Base-by-base conservation (phyloP, 2,329 filamentous ascomycete species). In the Aspergillus thermomutatus region DNA sequence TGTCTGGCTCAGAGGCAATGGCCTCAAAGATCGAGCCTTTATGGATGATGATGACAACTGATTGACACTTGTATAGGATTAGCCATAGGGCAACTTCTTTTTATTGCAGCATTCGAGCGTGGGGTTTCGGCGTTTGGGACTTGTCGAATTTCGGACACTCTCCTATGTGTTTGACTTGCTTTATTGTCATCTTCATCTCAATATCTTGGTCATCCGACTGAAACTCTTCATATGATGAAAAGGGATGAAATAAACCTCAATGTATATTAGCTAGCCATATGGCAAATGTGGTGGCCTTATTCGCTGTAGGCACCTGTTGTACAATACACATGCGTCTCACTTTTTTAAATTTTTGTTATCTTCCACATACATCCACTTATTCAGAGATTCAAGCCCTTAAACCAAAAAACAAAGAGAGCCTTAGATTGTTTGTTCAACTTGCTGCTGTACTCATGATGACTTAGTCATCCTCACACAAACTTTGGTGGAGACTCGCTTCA, bases 1-100 rank as follows among this genome's bases (percentile, higher is more conserved):
- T 27, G 71, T 72, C 21, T 79, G 74, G 76, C 58, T 72, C 23
- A 67, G 73, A 17, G 72, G 74, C 7, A 69, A 66, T 54, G 63
- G 63, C 25, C 47, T 61, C 34, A 68, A 65, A 50, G 65, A 66
- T 1, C 62, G 64, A 26, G 57, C 61, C 26, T 58, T 63, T 58
- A 49, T 58, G 45, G 66, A 71, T 27, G 65, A 71, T 46, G 68
- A 72, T 41, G 66, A 70, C 53, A 64, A 69, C 49, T 69, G 56
- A 64, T 27, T 25, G 43, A 26, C 21, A 46, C 11, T 8, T 23
- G 8, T 26, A 11, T 25, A 25, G 5, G 43, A 17, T 14, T 23
- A 23, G 23, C 19, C 43, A 23, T 8, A 2, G 43, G 21, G 21
- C 14, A 26, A 7, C 11, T 26, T 41, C 25, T 21, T 46, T 46